Conservation (phyloP, 83 land plant genomes). For the Picea engelmannii region DNA sequence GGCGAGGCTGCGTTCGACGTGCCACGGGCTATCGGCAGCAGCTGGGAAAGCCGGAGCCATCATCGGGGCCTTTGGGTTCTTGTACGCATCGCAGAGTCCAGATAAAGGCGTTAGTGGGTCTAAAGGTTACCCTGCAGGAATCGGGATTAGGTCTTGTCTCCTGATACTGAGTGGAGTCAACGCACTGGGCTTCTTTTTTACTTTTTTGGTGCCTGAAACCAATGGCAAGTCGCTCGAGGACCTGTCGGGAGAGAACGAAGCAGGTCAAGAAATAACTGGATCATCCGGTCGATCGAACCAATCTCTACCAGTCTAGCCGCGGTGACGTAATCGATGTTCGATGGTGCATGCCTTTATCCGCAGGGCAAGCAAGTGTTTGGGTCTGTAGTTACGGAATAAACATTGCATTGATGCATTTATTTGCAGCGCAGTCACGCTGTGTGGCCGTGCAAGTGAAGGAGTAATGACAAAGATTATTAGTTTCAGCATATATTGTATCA, state of each 20-base stretch:
- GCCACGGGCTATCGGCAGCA: constrained; percentile 3
- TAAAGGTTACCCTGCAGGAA: neutral
- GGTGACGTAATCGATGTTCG: too few relatives aligned
- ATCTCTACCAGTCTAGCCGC: too few relatives aligned
- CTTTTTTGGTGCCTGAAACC: constrained; percentile 16
- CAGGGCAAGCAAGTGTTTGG: too few relatives aligned
- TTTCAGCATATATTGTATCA: too few relatives aligned
- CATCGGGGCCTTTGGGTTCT: neutral
- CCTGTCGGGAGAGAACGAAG: neutral
- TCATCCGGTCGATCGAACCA: neutral
- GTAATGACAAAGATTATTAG: too few relatives aligned
- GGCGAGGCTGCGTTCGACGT: constrained; percentile 11
- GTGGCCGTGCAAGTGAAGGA: too few relatives aligned
- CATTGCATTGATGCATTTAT: too few relatives aligned
- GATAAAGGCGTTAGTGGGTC: too few relatives aligned
- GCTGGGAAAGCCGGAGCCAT: constrained; percentile 7
- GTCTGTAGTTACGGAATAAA: too few relatives aligned
- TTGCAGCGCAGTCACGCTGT: too few relatives aligned
- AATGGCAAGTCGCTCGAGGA: constrained; percentile 15
- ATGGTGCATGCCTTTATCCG: too few relatives aligned
- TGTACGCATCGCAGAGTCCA: neutral
- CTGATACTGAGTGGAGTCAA: neutral
- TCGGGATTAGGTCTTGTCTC: neutral
- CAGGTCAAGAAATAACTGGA: neutral
- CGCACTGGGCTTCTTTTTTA: constrained; percentile 10